Evolutionary conservation across 352 stramenopile species (phyloP).

Genomic region (Pythium sp.): DNA sequence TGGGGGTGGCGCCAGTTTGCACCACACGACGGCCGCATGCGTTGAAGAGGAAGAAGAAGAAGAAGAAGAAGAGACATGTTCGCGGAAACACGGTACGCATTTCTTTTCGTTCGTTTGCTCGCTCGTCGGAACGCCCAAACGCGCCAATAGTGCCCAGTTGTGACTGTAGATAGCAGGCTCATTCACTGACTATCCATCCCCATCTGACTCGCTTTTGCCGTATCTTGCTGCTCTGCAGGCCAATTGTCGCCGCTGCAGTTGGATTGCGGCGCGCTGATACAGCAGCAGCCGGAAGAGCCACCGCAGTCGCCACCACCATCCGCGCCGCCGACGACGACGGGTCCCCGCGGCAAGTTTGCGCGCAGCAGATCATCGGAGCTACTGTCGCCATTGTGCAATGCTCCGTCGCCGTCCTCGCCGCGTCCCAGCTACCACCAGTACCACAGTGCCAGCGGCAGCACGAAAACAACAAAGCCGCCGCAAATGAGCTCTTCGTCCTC

Average conservation of each 20-base stretch:
- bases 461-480: background rate
- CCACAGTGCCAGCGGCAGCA: background rate
- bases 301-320: background rate
- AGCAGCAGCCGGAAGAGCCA: conserved; percentile 10
- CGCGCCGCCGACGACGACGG: background rate
- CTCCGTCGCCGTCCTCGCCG: background rate
- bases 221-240: conserved; percentile 1
- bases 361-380: conserved; percentile 9
- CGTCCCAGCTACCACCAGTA: background rate
- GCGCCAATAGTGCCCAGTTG: background rate
- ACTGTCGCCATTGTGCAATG: conserved; percentile 4
- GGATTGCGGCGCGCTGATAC: conserved; percentile 1
- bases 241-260: conserved; percentile 11
- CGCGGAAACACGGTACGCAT: conserved; percentile 17
- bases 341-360: background rate
- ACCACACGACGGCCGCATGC: conserved; percentile 19
- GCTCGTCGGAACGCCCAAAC: background rate
- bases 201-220: background rate
- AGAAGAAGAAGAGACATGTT: conserved; percentile 9
- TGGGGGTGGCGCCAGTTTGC: conserved; percentile 19
- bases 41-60: conserved; percentile 6
- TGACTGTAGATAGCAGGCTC: background rate
- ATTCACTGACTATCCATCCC: conserved; percentile 1
- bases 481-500: conserved; percentile 9
- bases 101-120: conserved; percentile 1